phyloP scores from a whole-genome alignment of 805 yeast species.

The Clavispora vitiphila region DNA sequence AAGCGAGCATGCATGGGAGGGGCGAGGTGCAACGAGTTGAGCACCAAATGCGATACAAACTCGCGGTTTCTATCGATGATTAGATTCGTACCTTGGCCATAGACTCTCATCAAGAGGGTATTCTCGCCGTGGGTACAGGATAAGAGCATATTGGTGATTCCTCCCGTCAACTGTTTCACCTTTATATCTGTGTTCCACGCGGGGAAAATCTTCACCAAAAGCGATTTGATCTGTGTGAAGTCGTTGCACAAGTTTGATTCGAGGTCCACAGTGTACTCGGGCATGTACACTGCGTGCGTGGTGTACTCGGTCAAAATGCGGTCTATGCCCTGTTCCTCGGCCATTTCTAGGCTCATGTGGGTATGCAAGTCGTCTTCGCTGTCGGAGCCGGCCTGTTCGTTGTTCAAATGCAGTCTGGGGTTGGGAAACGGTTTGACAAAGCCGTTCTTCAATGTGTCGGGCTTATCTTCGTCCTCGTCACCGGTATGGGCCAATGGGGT shows the following conservation, averaged over 20 bases:
- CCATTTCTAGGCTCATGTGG: background rate
- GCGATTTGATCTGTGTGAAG: slow-evolving; percentile 31
- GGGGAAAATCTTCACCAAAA: slow-evolving; percentile 43
- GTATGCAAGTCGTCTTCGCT: background rate
- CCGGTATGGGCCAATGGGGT: background rate
- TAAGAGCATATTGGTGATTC: slow-evolving; percentile 58
- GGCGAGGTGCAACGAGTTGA: slow-evolving; percentile 57
- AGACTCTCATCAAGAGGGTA: slow-evolving; percentile 57
- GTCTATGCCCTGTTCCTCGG: background rate
- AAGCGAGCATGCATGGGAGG: slow-evolving; percentile 66
- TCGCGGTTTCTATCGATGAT: slow-evolving; percentile 74
- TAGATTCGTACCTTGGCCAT: slow-evolving; percentile 67
- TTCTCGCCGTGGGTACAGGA: slow-evolving; percentile 38
- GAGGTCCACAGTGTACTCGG: slow-evolving; percentile 37
- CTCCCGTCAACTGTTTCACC: slow-evolving; percentile 51
- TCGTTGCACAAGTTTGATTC: slow-evolving; percentile 30
- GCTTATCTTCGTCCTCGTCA: background rate
- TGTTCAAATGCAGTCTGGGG: background rate
- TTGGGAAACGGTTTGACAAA: background rate
- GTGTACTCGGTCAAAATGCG: slow-evolving; percentile 23
- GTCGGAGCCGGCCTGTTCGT: background rate
- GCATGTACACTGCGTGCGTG: slow-evolving; percentile 48
- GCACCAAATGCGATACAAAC: slow-evolving; percentile 61
- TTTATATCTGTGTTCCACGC: slow-evolving; percentile 33
- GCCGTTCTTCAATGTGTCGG: background rate